A percentile compares a stretch with the other conserved stretches of the same genome.
These are phyloP conservation scores for Solanum appendiculatum DNA, from an alignment of 257 asterid species.

Conservation along the genomic window DNA sequence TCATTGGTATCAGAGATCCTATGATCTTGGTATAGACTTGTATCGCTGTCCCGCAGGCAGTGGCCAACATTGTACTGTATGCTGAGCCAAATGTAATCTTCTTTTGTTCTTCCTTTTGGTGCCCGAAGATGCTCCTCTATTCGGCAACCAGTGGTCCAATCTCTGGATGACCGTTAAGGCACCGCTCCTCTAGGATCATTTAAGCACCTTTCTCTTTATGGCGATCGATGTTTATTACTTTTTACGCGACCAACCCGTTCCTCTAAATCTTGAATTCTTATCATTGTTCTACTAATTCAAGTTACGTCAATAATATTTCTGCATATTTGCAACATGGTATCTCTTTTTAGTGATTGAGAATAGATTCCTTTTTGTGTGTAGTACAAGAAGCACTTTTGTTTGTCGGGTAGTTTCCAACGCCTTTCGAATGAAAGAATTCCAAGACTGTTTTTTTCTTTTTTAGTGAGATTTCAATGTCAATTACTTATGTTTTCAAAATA, in stretches of 20 bases:
- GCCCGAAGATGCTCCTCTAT: neutral
- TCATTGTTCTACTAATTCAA: neutral
- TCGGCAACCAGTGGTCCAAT: neutral
- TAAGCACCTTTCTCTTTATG: neutral
- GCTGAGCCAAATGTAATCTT: neutral
- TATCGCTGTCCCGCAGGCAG: neutral
- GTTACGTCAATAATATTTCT: neutral
- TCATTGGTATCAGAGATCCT: neutral
- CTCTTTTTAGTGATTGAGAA: neutral
- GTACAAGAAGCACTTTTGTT: neutral
- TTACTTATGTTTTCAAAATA: neutral
- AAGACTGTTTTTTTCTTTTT: neutral
- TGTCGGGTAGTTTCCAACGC: neutral
- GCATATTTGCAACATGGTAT: neutral
- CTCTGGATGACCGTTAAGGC: neutral
- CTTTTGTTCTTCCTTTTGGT: neutral
- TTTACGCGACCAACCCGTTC: neutral
- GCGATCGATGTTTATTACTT: neutral
- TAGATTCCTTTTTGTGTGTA: neutral
- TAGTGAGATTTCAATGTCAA: neutral
- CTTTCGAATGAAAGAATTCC: neutral
- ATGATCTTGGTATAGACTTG: neutral
- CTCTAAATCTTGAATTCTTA: neutral
- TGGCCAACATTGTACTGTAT: neutral
- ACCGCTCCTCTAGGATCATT: neutral